phyloP scores from a whole-genome alignment of 192 early-diverging fungal species.

The Umbelopsis vinacea region DNA sequence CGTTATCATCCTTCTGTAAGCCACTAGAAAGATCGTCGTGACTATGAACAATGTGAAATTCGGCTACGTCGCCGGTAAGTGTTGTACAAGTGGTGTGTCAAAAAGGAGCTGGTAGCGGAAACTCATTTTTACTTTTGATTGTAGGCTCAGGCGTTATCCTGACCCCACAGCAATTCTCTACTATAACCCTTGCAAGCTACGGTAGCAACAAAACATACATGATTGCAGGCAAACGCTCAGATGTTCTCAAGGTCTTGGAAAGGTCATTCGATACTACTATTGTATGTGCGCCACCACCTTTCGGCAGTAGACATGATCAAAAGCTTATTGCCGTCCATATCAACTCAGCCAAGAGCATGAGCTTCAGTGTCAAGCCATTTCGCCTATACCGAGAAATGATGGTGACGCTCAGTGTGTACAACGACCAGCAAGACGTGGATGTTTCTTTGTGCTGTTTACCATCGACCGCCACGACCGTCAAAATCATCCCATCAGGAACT shows the following conservation, averaged over 20 bases:
- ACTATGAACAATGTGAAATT: conserved; percentile 4
- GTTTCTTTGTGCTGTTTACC: not conserved
- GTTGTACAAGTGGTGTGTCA: not conserved
- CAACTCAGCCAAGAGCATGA: not conserved
- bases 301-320: conserved; percentile 8
- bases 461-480: not conserved
- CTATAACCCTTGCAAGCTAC: not conserved
- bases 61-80: conserved; percentile 12
- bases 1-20: not conserved
- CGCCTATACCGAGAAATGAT: not conserved
- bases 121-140: too few species aligned
- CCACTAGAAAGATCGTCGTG: not conserved
- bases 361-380: not conserved
- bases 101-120: not conserved
- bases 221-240: not conserved
- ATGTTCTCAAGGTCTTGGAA: not conserved
- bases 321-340: not conserved
- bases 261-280: not conserved
- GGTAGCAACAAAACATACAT: conserved; percentile 9
- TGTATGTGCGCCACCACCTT: not conserved
- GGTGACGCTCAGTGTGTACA: not conserved
- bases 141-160: not conserved
- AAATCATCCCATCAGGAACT: not conserved
- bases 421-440: not conserved
- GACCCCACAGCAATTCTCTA: not conserved